Base-by-base conservation (phyloP, 768 basidiomycete species). In the Sporobolomyces pararoseus region DNA sequence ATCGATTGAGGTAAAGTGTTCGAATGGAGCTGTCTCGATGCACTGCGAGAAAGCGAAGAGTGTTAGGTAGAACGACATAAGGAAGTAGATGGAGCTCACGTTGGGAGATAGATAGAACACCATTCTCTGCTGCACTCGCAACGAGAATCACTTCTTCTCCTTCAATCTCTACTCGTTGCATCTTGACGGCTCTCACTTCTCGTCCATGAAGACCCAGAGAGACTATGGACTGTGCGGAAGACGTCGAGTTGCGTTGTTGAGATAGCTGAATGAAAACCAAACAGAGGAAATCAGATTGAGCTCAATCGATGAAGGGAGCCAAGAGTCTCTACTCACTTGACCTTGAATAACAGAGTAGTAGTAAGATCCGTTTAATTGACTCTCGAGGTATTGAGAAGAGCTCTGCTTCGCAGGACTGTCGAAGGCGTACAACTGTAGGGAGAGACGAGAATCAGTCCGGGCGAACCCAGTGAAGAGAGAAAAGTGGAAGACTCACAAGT, bases 61-160 rank as follows among this genome's bases (percentile, higher is more conserved):
- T 16, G n/a, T n/a, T n/a, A 7, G 7, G 34, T 16, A 2, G 39
- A 23, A 4, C 21, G 35, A 32, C 4, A 5, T 23, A 42, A 29
- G 2, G 4, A n/a, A 3, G 29, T 13, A 13, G 46, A 12, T 42
- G 21, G 46, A 47, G 10, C 66, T 60, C 34, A 68, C 66, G 34
- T 6, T 31, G 6, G 1, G 52, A 54, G 17, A 68, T 27, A 19
- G 44, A 52, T 19, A 68, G 32, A 7, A 62, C 66, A 2, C 66
- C 66, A 34, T 68, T 68, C 44, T 68, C 66, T 13, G 66, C 60
- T 7, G 52, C 66, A 1, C 42, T 68, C 51, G 66, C 66, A 21
- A 68, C 21, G 1, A 68, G 23, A 7, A 50, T 32, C 17, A 13
- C 19, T 25, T 35, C 14, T n/a, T 35, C 31, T 25, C 37, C 55